A percentile compares a stretch with the other conserved stretches of the same genome.
Evolutionary conservation across 1,284 basidiomycete species (phyloP).

Genomic region (Marasmius oreades): DNA sequence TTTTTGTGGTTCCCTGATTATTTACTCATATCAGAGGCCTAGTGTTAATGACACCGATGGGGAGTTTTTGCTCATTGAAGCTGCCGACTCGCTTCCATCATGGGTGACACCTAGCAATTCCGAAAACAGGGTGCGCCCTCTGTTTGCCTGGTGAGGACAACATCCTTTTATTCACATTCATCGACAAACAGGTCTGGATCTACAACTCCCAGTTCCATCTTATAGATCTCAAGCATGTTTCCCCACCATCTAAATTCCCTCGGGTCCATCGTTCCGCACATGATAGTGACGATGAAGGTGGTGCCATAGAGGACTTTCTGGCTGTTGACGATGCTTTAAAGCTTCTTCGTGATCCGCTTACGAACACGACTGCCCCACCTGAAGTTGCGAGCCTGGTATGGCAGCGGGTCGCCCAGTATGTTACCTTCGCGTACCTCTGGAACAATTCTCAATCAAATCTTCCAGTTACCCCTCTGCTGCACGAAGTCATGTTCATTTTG

Average conservation of each 20-base stretch:
- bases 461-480: slow-evolving; percentile 69
- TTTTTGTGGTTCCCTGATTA: slow-evolving; percentile 6
- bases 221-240: slow-evolving; percentile 73
- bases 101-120: slow-evolving; percentile 94
- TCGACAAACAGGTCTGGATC: slow-evolving; percentile 82
- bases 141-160: slow-evolving; percentile 29
- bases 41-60: slow-evolving; percentile 91
- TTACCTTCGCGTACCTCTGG: slow-evolving; percentile 7
- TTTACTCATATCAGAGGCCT: slow-evolving; percentile 3
- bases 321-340: slow-evolving; percentile 63
- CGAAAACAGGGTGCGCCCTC: slow-evolving; percentile 78
- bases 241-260: slow-evolving; percentile 56
- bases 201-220: slow-evolving; percentile 80
- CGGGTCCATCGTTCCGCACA: slow-evolving; percentile 39
- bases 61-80: slow-evolving; percentile 95
- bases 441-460: slow-evolving; percentile 13
- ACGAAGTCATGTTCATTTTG: slow-evolving; percentile 72
- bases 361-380: slow-evolving; percentile 56
- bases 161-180: slow-evolving; percentile 25
- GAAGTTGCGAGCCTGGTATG: slow-evolving; percentile 63
- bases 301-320: slow-evolving; percentile 51
- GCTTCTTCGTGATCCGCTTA: slow-evolving; percentile 52
- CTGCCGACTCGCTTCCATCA: slow-evolving; percentile 82
- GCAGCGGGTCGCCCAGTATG: slow-evolving; percentile 63
- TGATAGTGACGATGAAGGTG: slow-evolving; percentile 53